Base-by-base conservation (phyloP, 1,284 basidiomycete species). In the Malassezia pachydermatis region DNA sequence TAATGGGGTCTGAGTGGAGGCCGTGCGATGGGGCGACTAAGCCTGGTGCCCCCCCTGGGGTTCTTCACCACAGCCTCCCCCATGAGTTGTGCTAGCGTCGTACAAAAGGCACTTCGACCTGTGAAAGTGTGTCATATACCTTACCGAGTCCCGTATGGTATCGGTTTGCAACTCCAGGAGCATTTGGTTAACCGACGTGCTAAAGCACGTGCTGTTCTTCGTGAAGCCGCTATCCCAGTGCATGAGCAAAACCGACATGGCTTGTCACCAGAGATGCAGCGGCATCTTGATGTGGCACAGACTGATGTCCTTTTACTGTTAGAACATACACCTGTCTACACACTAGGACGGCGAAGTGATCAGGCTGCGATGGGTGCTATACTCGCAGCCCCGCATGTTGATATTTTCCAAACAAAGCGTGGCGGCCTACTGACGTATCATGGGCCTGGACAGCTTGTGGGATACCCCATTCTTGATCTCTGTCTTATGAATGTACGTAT, bases 401-500 rank as follows among this genome's bases (percentile, higher is more conserved):
- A 92, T 65, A 92, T 92, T 68, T 78, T 84, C 32, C 76, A 80
- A 27, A 84, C 89, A 2, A 79, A 81, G 55, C 78, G 94, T 51
- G 92, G 92, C 9, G 92, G 92, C 1, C 83, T 95, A 73, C 79
- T 89, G 48, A 99, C 94, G 2, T 99, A 88, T 73, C 94, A 99
- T 72, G 94, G 94, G 0, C 92, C 92, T 0, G 94, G 94, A 2
- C 94, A 99, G 73, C 77, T 99, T 55, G 86, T 95, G 11, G 94
- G 88, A 27, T 99, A 99, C 68, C 88, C 89, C 1, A 78, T 96
- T 42, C 76, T 96, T 36, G 89, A 98, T 73, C 77, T 96, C 14
- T 77, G 75, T 1, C 72, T 75, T 10, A 77, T 79, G 66, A 68
- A 74, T 44, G 78, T 81, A 67, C 77, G 81, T 54, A 11, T n/a